Percentiles rank a stretch among this genome's conserved stretches.
Evolutionary conservation across 2,329 filamentous ascomycete species (phyloP).

Genomic region (Sphaerulina musiva): DNA sequence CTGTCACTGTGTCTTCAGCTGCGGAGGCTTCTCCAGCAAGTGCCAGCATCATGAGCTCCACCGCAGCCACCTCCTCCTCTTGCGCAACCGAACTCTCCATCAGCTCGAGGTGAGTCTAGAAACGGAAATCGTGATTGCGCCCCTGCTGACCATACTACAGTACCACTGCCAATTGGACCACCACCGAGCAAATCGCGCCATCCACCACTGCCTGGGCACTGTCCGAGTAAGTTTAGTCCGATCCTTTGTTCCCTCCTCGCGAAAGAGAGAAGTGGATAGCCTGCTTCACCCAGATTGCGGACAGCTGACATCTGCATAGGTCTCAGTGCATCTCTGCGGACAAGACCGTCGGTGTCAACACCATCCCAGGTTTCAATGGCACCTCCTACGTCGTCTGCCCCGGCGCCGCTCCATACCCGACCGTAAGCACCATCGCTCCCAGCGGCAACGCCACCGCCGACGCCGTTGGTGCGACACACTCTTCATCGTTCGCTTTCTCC

Average conservation of each 20-base stretch:
- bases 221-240: not conserved
- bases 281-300: not conserved
- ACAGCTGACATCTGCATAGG: not conserved
- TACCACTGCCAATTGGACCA: conserved; percentile 1
- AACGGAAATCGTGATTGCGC: not conserved
- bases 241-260: not conserved
- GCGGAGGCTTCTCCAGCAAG: not conserved
- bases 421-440: conserved; percentile 4
- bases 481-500: not conserved
- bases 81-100: not conserved
- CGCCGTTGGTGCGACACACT: not conserved
- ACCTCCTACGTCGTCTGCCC: conserved; percentile 9
- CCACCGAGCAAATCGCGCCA: conserved; percentile 1
- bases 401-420: conserved; percentile 7
- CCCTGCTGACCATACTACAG: not conserved
- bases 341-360: conserved; percentile 6
- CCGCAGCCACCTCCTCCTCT: not conserved
- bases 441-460: conserved; percentile 6
- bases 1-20: conserved; percentile 2
- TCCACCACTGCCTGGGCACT: conserved; percentile 7
- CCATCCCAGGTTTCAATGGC: conserved; percentile 3
- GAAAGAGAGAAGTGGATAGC: not conserved
- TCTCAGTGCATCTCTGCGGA: conserved; percentile 3
- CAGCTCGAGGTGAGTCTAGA: not conserved
- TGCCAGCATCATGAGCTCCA: not conserved